Evolutionary conservation across 345 rosid species (phyloP), one percentile per base, ranked within the genome.

Genomic region (Eucalyptus polybractea): DNA sequence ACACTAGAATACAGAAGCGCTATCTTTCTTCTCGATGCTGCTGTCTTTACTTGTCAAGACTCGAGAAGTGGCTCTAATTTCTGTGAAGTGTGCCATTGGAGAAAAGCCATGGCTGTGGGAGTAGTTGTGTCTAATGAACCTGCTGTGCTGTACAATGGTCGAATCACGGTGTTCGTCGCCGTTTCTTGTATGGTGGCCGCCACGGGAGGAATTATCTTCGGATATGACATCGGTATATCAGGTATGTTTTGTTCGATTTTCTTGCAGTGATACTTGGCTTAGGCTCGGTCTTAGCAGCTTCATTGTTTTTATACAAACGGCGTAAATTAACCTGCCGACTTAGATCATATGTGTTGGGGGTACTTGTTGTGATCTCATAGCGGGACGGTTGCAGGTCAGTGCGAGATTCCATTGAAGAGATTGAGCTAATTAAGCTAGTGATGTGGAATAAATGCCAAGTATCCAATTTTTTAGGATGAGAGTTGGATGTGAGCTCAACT

Each of bases 191-290:
- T 76, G 33, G 86, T 89, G 69, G 89, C 89, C 1, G 88, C 89
- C 89, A 87, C 80, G 27, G 89, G 89, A 29, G 90, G 90, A 54
- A 80, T 87, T 42, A 72, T 89, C 72, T 87, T 87, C 12, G 90
- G 89, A 25, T 89, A 89, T 31, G 88, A 89, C 40, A 87, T 89
- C 24, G 90, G 90, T 29, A 89, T 89, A 42, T 89, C 89, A 31
- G 90, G 90, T 89, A 83, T 17, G 44, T 76, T 37, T 19, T 10
- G 29, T 37, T 21, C 3, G 27, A 76, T 6, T 37, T 37, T 76
- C 83, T 76, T 76, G 83, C 83, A 21, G 29, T 3, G 83, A 76
- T 21, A 21, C 8, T 19, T 10, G 83, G 3, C 83, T 76, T 25
- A 37, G 47, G 45, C 45, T 69, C 42, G 4, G 27, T 5, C 27